A percentile compares a stretch with the other conserved stretches of the same genome.
Conservation (phyloP, 2,329 filamentous ascomycete genomes). For the Cytospora chrysosperma region DNA sequence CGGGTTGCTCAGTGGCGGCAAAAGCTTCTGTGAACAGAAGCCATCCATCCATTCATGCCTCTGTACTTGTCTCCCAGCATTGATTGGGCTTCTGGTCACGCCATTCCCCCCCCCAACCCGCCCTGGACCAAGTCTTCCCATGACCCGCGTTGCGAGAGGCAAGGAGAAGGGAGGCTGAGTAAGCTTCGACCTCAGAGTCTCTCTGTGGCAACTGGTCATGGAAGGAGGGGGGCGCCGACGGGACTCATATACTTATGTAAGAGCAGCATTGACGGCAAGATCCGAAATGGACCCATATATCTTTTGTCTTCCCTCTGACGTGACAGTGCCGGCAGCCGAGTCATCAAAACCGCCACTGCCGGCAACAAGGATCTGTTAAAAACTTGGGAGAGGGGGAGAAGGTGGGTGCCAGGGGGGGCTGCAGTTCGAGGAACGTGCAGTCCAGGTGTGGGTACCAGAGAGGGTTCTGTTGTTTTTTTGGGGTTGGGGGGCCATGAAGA, state of each 20-base stretch:
- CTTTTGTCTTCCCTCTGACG: not conserved
- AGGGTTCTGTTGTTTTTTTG: not conserved
- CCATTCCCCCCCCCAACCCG: not conserved
- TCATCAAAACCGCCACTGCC: not conserved
- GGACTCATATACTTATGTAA: conserved; percentile 10
- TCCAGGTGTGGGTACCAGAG: not conserved
- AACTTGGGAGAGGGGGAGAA: not conserved
- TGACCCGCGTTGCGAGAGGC: not conserved
- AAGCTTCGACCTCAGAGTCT: not conserved
- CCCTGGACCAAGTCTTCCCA: not conserved
- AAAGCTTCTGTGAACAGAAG: too few species aligned
- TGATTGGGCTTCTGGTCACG: not conserved
- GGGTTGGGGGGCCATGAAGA: not conserved
- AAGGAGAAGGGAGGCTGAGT: not conserved
- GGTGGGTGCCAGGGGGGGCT: not conserved
- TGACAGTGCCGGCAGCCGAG: conserved; percentile 12
- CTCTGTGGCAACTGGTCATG: not conserved
- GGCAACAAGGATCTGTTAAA: not conserved
- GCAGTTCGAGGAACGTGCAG: not conserved
- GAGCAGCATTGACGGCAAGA: conserved; percentile 7
- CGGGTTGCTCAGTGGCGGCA: not conserved
- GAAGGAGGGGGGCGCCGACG: not conserved
- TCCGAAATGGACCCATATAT: conserved; percentile 1
- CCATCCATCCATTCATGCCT: too few species aligned
- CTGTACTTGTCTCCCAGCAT: not conserved